Evolutionary conservation across 768 basidiomycete species (phyloP), one percentile per base, ranked within the genome.

Genomic region (Russula vinacea): DNA sequence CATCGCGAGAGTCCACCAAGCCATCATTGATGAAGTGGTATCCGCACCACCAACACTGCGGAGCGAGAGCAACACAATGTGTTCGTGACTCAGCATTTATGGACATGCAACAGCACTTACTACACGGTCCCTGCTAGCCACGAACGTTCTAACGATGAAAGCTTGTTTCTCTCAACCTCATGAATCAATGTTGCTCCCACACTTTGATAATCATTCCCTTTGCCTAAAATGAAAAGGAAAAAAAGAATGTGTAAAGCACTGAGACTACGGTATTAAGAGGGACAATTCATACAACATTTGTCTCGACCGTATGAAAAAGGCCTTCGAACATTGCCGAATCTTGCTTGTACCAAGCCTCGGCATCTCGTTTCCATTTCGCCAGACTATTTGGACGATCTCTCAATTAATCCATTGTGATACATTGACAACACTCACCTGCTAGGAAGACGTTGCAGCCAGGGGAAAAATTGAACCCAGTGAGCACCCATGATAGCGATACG

Each of bases 61-160:
- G 22, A 39, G 35, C 13, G 16, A 17, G 14, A 32, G 3, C 7
- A 45, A 5, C n/a, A 17, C 10, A 9, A 9, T 35, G 35, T 35
- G 35, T n/a, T n/a, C n/a, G 50, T 51, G 1, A 51, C 0, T 32
- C 29, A 5, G 17, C 29, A 7, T 17, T 10, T 5, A 19, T 2
- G 13, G 5, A 7, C 19, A 5, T 29, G 6, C 8, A 7, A 24
- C 29, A 17, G 50, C 13, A 32, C 50, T 42, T 47, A 63, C 65
- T 58, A 63, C 56, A 58, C 29, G n/a, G 35, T 58, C 1, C 53
- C 65, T 8, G 61, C 45, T 1, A 58, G 55, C 65, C 65, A 66
- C 7, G 56, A 53, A n/a, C 40, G 40, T 35, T 66, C 65, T n/a
- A 24, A 42, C 6, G 14, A 11, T 1, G 65, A 66, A 3, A 65